Percentiles rank a stretch among this genome's conserved stretches.
Conservation (phyloP, 805 yeast genomes). For the Schwanniomyces occidentalis region DNA sequence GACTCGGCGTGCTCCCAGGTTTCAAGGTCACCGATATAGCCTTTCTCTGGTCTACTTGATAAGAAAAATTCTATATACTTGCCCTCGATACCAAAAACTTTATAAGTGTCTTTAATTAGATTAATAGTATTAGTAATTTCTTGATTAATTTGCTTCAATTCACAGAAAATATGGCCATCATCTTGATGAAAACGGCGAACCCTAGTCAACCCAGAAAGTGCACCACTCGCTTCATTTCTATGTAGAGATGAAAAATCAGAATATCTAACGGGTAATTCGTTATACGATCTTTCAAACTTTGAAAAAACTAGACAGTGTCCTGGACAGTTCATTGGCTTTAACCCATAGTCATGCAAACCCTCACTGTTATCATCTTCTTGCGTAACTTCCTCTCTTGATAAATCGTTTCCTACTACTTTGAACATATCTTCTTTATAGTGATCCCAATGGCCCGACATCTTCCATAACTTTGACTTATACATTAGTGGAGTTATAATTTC, state of each 20-base stretch:
- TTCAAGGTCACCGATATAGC: slow-evolving; percentile 70
- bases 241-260: slow-evolving; percentile 92
- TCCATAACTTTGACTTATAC: slow-evolving; percentile 82
- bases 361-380: slow-evolving; percentile 15
- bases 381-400: slow-evolving; percentile 23
- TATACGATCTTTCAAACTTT: slow-evolving; percentile 73
- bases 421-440: slow-evolving; percentile 96
- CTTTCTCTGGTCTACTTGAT: slow-evolving; percentile 81
- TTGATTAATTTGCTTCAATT: slow-evolving; percentile 65
- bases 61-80: slow-evolving; percentile 53
- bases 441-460: slow-evolving; percentile 93
- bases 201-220: slow-evolving; percentile 87
- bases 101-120: slow-evolving; percentile 74
- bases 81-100: slow-evolving; percentile 56
- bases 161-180: slow-evolving; percentile 96
- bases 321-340: slow-evolving; percentile 95
- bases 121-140: slow-evolving; percentile 76
- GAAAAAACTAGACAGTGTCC: slow-evolving; percentile 88
- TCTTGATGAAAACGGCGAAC: slow-evolving; percentile 97
- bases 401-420: slow-evolving; percentile 65
- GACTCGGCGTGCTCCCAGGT: slow-evolving; percentile 86
- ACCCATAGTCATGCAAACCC: slow-evolving; percentile 61
- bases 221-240: slow-evolving; percentile 93
- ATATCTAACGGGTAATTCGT: slow-evolving; percentile 81
- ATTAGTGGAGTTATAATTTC: slow-evolving; percentile 93